A percentile compares a stretch with the other conserved stretches of the same genome.
phyloP scores from a whole-genome alignment of 106 monocot genomes.

The Hemerocallis citrina region DNA sequence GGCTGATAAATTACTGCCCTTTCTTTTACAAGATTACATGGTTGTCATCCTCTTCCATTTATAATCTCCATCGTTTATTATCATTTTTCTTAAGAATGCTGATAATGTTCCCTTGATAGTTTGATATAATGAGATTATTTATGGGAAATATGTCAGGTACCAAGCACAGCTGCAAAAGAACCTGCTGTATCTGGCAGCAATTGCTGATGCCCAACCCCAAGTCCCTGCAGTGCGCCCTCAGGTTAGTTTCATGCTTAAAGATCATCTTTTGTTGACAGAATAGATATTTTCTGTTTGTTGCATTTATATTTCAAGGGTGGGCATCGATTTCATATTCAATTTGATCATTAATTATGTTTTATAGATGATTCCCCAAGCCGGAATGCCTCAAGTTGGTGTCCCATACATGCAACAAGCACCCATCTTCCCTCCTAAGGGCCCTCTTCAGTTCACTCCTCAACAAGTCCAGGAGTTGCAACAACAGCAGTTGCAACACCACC shows the following conservation, averaged over 20 bases:
- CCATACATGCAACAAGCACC: slow-evolving; percentile 46
- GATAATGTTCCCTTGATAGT: too few relatives aligned
- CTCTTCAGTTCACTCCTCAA: slow-evolving; percentile 38
- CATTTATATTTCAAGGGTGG: too few relatives aligned
- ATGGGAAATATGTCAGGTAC: slow-evolving; percentile 43
- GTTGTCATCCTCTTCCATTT: too few relatives aligned
- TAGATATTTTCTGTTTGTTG: not conserved
- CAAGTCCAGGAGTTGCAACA: slow-evolving; percentile 35
- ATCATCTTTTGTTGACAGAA: not conserved
- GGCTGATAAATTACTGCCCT: too few relatives aligned
- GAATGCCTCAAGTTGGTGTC: slow-evolving; percentile 39
- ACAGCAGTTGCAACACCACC: slow-evolving; percentile 33
- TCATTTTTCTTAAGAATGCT: too few relatives aligned
- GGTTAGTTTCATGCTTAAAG: slow-evolving; percentile 23
- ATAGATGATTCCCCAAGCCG: slow-evolving; percentile 48
- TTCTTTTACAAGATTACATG: too few relatives aligned
- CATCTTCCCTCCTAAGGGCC: slow-evolving; percentile 34
- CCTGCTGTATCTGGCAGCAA: slow-evolving; percentile 83
- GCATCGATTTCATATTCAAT: not conserved
- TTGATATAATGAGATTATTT: too few relatives aligned
- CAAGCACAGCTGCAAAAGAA: slow-evolving; percentile 96
- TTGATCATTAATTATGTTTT: not conserved
- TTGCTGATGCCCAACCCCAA: slow-evolving; percentile 90
- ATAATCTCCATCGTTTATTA: too few relatives aligned
- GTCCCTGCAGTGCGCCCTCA: slow-evolving; percentile 55